Evolutionary conservation across 208 protist species (phyloP), one percentile per base, ranked within the genome.

Genomic region (Leptomonas pyrrhocoris): DNA sequence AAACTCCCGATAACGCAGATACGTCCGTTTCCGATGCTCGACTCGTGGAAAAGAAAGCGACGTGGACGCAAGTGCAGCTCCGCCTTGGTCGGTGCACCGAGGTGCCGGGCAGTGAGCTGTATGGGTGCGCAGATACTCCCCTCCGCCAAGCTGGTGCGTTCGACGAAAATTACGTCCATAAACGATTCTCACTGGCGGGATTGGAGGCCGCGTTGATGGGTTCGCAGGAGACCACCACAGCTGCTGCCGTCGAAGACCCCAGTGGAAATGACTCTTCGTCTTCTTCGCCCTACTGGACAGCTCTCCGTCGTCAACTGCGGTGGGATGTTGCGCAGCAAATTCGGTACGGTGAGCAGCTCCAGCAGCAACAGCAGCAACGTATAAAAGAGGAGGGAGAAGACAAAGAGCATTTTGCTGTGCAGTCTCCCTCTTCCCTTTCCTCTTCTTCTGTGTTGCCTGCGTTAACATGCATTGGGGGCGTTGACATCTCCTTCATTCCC

Each of bases 401-500:
- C 18, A 64, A 55, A 19, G 56, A 51, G 43, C 51, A 65, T 62
- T 2, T 11, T 13, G 21, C 53, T 31, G 2, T 15, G 31, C 7
- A 19, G 11, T 36, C 51, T 1, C 19, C 23, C 30, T 48, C 40
- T 54, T 8, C 51, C 2, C 19, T 21, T 21, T 48, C 40, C 53
- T 8, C 63, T 21, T 12, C 62, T 30, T 34, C 34, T n/a, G 45
- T 36, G 23, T 67, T 71, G 18, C 78, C 71, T 13, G 54, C 61
- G 0, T 66, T 95, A 27, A 51, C 36, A 13, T 73, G 68, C 50
- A 74, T 94, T 58, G 90, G 83, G 23, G 90, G 90, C 3, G 43
- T 94, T 12, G 90, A 96, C 48, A 84, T 96, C 60, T 94, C 88
- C 27, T 96, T 96, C 73, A 51, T 96, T 4, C 80, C 79, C 12